A percentile compares a stretch with the other conserved stretches of the same genome.
Evolutionary conservation across 768 basidiomycete species (phyloP).

Genomic region (Naganishia vishniacii): DNA sequence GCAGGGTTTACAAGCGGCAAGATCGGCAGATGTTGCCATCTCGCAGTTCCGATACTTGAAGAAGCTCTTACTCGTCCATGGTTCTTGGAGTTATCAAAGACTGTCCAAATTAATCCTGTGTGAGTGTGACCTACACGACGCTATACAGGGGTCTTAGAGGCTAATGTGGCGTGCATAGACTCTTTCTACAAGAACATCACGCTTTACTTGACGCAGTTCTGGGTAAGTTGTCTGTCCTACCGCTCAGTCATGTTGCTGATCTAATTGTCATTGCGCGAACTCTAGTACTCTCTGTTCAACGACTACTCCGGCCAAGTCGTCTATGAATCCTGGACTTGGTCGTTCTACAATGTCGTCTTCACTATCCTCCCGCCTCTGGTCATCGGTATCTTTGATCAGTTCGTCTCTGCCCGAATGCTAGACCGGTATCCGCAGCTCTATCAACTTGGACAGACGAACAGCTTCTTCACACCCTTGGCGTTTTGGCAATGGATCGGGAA

Average conservation of each 20-base stretch:
- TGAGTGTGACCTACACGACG: conserved; percentile 51
- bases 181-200: conserved; percentile 99
- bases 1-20: conserved; percentile 93
- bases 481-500: conserved; percentile 50
- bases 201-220: conserved; percentile 97
- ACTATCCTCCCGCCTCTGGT: conserved; percentile 93
- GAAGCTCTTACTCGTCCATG: conserved; percentile 91
- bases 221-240: conserved; percentile 61
- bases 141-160: background rate
- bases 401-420: conserved; percentile 90
- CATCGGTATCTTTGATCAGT: conserved; percentile 96
- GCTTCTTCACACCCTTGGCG: conserved; percentile 56
- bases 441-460: conserved; percentile 85
- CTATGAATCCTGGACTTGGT: conserved; percentile 97
- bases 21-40: conserved; percentile 94
- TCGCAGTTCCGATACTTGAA: conserved; percentile 94
- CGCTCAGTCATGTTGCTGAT: background rate
- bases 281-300: conserved; percentile 94
- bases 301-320: conserved; percentile 98
- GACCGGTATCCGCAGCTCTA: conserved; percentile 97
- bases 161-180: conserved; percentile 53
- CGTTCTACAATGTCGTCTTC: conserved; percentile 93
- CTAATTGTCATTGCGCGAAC: conserved; percentile 23
- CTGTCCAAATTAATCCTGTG: conserved; percentile 93
- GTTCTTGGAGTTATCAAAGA: conserved; percentile 96